phyloP scores from a whole-genome alignment of 495 filamentous ascomycete species.

The Hypomontagnella submonticulosa region DNA sequence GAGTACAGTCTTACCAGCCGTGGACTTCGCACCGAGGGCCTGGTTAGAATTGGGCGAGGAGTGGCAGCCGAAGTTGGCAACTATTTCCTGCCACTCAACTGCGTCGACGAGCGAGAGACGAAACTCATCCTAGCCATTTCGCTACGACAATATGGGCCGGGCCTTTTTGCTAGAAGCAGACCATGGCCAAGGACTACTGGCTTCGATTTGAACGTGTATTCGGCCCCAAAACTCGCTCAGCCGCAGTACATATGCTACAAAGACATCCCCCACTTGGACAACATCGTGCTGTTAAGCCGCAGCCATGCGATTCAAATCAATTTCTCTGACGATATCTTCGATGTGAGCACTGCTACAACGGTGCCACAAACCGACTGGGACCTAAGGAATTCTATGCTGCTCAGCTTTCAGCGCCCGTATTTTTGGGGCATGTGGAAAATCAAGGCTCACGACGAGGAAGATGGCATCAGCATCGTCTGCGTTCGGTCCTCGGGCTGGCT shows the following conservation, averaged over 20 bases:
- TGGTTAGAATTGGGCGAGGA: constrained; percentile 31
- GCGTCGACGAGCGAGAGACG: constrained; percentile 34
- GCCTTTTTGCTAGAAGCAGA: constrained; percentile 33
- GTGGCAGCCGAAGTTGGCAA: constrained; percentile 19
- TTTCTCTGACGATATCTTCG: constrained; percentile 31
- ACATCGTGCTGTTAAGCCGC: constrained; percentile 29
- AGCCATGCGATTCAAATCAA: constrained; percentile 31
- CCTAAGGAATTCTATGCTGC: constrained; percentile 37
- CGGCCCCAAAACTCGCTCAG: constrained; percentile 24
- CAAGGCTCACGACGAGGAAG: constrained; percentile 14
- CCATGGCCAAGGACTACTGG: constrained; percentile 32
- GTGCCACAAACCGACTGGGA: constrained; percentile 39
- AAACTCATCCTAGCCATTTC: constrained; percentile 38
- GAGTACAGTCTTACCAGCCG: constrained; percentile 39
- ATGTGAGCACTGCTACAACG: constrained; percentile 25
- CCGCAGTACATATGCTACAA: constrained; percentile 41
- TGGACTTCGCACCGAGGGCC: constrained; percentile 32
- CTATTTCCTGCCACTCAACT: constrained; percentile 37
- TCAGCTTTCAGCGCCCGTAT: constrained; percentile 38
- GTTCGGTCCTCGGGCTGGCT: constrained; percentile 35
- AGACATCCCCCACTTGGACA: constrained; percentile 17
- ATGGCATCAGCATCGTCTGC: constrained; percentile 37
- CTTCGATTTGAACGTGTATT: constrained; percentile 35
- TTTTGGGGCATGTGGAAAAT: constrained; percentile 40
- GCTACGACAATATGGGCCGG: constrained; percentile 34